Conservation (phyloP, 1,284 basidiomycete species). For the Ustilago tritici region DNA sequence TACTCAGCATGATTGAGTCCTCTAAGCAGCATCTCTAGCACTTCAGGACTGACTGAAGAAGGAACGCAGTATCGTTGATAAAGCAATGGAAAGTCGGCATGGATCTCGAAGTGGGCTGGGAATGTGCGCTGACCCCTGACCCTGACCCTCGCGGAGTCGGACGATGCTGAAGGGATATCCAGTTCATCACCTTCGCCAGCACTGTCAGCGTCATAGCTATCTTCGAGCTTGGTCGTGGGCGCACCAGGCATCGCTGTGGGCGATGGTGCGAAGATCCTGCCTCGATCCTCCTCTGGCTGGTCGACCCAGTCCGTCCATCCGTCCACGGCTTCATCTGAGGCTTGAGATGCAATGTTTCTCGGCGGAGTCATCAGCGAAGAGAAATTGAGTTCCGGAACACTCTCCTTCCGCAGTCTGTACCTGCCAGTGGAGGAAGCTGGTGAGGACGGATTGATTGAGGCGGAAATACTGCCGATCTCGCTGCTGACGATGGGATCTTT, state of each 20-base stretch:
- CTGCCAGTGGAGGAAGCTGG: slow-evolving; percentile 29
- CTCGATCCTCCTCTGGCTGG: not conserved
- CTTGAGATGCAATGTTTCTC: not conserved
- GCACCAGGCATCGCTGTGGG: not conserved
- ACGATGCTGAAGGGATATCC: not conserved
- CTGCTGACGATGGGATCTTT: not conserved
- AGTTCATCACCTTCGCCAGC: slow-evolving; percentile 2
- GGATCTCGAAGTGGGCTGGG: slow-evolving; percentile 27
- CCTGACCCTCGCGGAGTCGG: not conserved
- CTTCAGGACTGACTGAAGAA: slow-evolving; percentile 43
- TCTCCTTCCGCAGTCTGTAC: slow-evolving; percentile 27
- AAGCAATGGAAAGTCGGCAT: slow-evolving; percentile 33
- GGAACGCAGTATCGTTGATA: slow-evolving; percentile 47
- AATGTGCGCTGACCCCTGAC: slow-evolving; percentile 23
- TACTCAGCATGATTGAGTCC: slow-evolving; percentile 18
- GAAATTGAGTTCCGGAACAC: slow-evolving; percentile 20
- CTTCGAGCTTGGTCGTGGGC: not conserved
- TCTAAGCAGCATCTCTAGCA: slow-evolving; percentile 33
- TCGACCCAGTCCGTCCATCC: slow-evolving; percentile 10
- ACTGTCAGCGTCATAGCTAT: not conserved
- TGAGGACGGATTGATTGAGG: slow-evolving; percentile 1
- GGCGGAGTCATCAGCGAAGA: slow-evolving; percentile 19
- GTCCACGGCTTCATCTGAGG: slow-evolving; percentile 8
- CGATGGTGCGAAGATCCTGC: not conserved
- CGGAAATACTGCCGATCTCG: slow-evolving; percentile 1